These are phyloP conservation scores for Chlamydomonas sphaeroides DNA, from an alignment of 139 green algal species.

Conservation along the genomic window DNA sequence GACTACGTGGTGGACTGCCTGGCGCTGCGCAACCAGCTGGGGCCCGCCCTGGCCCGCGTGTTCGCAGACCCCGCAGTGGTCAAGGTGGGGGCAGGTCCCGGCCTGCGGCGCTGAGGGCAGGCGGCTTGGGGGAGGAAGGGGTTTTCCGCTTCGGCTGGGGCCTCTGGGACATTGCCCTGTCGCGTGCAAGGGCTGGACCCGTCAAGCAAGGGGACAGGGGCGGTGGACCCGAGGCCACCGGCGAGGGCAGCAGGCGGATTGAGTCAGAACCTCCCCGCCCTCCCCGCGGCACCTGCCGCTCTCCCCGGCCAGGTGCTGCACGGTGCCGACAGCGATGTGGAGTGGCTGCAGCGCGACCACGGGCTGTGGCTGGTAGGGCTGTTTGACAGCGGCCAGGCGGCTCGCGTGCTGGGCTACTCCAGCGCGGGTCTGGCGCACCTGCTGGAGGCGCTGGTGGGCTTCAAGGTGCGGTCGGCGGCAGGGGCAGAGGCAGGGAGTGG, in stretches of 20 bases:
- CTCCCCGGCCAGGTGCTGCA: conserved; percentile 84
- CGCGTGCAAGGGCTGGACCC: too few species aligned
- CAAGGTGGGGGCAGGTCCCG: conserved; percentile 64
- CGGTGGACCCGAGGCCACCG: too few species aligned
- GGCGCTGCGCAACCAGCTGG: conserved; percentile 70
- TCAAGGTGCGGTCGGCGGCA: conserved; percentile 36
- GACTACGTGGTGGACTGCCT: conserved; percentile 93
- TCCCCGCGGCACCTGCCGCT: too few species aligned
- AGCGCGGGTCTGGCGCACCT: conserved; percentile 79
- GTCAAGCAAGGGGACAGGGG: too few species aligned
- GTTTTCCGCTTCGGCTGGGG: too few species aligned
- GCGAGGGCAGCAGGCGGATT: too few species aligned
- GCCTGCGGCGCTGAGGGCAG: too few species aligned
- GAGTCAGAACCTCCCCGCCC: too few species aligned
- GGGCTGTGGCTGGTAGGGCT: conserved; percentile 94
- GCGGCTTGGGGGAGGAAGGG: too few species aligned
- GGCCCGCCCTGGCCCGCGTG: conserved; percentile 66
- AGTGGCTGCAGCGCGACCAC: conserved; percentile 94
- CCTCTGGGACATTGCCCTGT: too few species aligned
- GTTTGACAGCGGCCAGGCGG: conserved; percentile 95
- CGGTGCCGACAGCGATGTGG: conserved; percentile 87
- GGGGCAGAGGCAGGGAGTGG: neutral
- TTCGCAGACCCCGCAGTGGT: conserved; percentile 75
- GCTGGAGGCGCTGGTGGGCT: conserved; percentile 78
- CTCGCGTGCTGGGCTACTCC: conserved; percentile 68